phyloP scores from a whole-genome alignment of 2,329 filamentous ascomycete genomes.

The Clonostachys rhizophaga region DNA sequence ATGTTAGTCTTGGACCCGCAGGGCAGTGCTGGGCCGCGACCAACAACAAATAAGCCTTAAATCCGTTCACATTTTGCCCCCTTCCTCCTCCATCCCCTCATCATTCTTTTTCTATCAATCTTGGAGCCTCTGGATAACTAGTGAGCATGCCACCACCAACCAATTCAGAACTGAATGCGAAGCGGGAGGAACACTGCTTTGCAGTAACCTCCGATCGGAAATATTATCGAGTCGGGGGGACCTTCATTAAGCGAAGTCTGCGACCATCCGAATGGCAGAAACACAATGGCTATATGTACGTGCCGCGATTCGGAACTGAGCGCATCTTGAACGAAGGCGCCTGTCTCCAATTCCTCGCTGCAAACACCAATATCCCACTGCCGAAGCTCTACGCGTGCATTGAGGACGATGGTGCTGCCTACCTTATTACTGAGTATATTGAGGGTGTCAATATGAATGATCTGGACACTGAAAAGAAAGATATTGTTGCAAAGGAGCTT shows the following conservation, averaged over 20 bases:
- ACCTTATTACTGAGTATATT: slow-evolving; percentile 20
- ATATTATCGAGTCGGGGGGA: slow-evolving; percentile 16
- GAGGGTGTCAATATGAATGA: slow-evolving; percentile 19
- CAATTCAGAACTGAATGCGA: not conserved
- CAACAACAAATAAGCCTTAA: too few relatives aligned
- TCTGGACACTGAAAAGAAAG: slow-evolving; percentile 5
- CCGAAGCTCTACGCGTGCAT: slow-evolving; percentile 15
- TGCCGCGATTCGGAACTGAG: slow-evolving; percentile 18
- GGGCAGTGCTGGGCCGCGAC: too few relatives aligned
- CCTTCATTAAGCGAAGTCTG: slow-evolving; percentile 22
- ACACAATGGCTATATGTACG: slow-evolving; percentile 14
- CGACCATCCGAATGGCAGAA: slow-evolving; percentile 16
- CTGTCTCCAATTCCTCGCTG: slow-evolving; percentile 13
- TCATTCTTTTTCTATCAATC: too few relatives aligned
- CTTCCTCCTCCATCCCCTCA: too few relatives aligned
- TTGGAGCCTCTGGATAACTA: too few relatives aligned
- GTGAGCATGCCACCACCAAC: not conserved
- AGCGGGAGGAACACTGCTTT: slow-evolving; percentile 14
- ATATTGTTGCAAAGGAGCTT: slow-evolving; percentile 16
- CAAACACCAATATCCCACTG: slow-evolving; percentile 18
- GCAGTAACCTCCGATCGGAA: slow-evolving; percentile 17
- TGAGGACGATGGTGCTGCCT: slow-evolving; percentile 20
- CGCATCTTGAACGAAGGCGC: slow-evolving; percentile 19
- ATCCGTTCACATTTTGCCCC: too few relatives aligned
- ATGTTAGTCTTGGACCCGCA: too few relatives aligned